These are phyloP conservation scores for Penicillium sp. DNA, from an alignment of 2,329 filamentous ascomycete genomes.

Conservation along the genomic window DNA sequence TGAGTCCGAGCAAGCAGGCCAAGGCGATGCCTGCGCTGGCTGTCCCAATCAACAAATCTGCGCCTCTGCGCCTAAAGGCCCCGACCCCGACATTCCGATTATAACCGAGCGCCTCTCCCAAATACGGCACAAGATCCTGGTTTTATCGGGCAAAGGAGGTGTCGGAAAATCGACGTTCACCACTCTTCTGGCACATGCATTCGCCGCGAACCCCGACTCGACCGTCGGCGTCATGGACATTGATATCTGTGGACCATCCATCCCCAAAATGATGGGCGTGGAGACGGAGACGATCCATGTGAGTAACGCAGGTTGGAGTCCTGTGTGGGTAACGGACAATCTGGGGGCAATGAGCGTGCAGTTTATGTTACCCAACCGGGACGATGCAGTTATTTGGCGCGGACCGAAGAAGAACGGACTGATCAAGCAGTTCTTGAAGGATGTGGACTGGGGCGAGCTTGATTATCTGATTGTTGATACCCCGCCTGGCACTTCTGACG, in stretches of 20 bases:
- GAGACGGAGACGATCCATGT: constrained; percentile 92
- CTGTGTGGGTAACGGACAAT: constrained; percentile 94
- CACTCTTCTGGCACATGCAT: constrained; percentile 82
- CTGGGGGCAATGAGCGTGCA: constrained; percentile 96
- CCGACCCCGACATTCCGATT: constrained; percentile 88
- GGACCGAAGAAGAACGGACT: constrained; percentile 98
- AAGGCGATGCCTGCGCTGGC: constrained; percentile 81
- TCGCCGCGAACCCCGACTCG: constrained; percentile 75
- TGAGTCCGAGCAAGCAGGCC: constrained; percentile 57
- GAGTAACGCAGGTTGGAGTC: constrained; percentile 85
- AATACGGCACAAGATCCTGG: constrained; percentile 88
- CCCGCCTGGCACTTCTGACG: constrained; percentile 90
- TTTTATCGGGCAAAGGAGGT: constrained; percentile 92
- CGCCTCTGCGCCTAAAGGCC: constrained; percentile 89
- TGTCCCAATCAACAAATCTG: constrained; percentile 97
- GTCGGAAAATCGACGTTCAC: constrained; percentile 97
- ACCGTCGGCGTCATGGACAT: constrained; percentile 97
- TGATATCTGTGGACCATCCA: constrained; percentile 93
- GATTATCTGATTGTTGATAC: constrained; percentile 95
- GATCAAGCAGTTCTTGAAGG: constrained; percentile 97
- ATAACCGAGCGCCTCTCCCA: constrained; percentile 80
- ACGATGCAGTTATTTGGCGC: constrained; percentile 96
- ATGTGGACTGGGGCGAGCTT: constrained; percentile 95
- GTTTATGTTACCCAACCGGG: constrained; percentile 92
- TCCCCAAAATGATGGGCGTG: constrained; percentile 99